A percentile compares a stretch with the other conserved stretches of the same genome.
Conservation (phyloP, 2,329 filamentous ascomycete genomes). For the Albifimbria verrucaria region DNA sequence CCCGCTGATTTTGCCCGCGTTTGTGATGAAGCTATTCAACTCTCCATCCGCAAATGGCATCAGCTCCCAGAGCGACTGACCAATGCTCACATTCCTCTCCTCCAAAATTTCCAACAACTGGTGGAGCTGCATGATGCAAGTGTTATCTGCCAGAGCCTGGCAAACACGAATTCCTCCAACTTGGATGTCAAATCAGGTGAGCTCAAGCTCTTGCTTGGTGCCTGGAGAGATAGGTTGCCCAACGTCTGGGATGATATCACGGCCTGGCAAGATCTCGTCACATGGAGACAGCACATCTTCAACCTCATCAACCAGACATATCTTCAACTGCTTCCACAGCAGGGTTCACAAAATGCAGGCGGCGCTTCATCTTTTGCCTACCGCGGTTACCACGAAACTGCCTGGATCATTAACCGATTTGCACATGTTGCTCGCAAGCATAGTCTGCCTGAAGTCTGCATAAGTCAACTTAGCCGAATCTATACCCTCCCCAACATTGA, state of each 20-base stretch:
- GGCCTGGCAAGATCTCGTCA: conserved; percentile 98
- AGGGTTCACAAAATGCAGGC: conserved; percentile 71
- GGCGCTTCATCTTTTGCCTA: conserved; percentile 90
- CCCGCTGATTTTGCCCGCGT: conserved; percentile 79
- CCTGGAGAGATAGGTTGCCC: conserved; percentile 91
- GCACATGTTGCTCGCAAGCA: conserved; percentile 97
- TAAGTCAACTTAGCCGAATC: conserved; percentile 93
- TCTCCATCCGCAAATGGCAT: conserved; percentile 98
- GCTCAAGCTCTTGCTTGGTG: conserved; percentile 86
- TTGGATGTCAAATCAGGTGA: conserved; percentile 94
- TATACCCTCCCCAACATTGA: conserved; percentile 99
- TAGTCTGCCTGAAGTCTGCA: conserved; percentile 93
- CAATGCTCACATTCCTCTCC: conserved; percentile 87
- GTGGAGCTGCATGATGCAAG: conserved; percentile 97
- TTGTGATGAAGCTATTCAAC: conserved; percentile 94
- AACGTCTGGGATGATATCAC: conserved; percentile 99
- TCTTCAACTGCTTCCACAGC: conserved; percentile 75
- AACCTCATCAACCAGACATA: conserved; percentile 95
- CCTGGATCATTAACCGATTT: conserved; percentile 99
- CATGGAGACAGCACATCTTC: conserved; percentile 99
- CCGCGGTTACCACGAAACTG: conserved; percentile 95
- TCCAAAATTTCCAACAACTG: conserved; percentile 97
- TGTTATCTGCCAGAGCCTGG: conserved; percentile 88
- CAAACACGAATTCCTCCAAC: conserved; percentile 78
- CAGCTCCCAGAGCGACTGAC: conserved; percentile 93